Percentiles rank a stretch among this genome's conserved stretches.
Evolutionary conservation across 1,284 basidiomycete genomes (phyloP).

Genomic region (Sporisorium sorghi): DNA sequence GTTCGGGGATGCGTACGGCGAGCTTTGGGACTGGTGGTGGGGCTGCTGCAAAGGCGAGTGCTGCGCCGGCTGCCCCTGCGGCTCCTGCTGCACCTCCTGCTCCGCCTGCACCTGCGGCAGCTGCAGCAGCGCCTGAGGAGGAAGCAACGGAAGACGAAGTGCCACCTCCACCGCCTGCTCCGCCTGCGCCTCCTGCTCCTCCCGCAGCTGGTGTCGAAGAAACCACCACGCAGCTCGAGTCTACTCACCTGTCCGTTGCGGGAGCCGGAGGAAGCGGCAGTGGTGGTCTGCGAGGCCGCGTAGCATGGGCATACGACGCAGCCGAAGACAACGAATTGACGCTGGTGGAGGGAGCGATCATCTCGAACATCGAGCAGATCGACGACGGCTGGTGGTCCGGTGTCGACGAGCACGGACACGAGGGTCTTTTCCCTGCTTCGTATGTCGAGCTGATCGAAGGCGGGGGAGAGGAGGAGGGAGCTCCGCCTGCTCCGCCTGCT

Average conservation of each 20-base stretch:
- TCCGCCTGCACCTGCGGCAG: conserved; percentile 35
- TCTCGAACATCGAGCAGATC: conserved; percentile 61
- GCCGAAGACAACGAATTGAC: conserved; percentile 66
- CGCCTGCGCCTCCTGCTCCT: conserved; percentile 37
- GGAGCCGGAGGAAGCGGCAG: conserved; percentile 7
- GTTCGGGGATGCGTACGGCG: conserved; percentile 35
- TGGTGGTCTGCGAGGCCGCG: conserved; percentile 55
- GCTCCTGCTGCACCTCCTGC: conserved; percentile 47
- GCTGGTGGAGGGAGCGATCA: conserved; percentile 59
- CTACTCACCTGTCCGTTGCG: conserved; percentile 24
- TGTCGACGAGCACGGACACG: conserved; percentile 55
- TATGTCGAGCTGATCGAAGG: conserved; percentile 64
- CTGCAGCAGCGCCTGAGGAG: neutral
- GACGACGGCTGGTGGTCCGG: conserved; percentile 69
- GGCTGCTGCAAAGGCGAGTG: too few relatives aligned
- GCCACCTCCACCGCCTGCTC: conserved; percentile 23
- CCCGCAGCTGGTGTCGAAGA: conserved; percentile 20
- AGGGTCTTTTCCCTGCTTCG: conserved; percentile 66
- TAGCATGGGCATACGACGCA: conserved; percentile 65
- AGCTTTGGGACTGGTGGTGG: conserved; percentile 41
- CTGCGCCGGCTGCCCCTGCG: conserved; percentile 14
- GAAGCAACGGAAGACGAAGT: conserved; percentile 6
- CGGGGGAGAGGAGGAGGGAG: conserved; percentile 15
- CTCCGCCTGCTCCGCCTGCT: too few relatives aligned
- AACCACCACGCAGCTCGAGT: conserved; percentile 37